Conservation (phyloP, 176 grass and related monocot species). For the Triticum timopheevii region DNA sequence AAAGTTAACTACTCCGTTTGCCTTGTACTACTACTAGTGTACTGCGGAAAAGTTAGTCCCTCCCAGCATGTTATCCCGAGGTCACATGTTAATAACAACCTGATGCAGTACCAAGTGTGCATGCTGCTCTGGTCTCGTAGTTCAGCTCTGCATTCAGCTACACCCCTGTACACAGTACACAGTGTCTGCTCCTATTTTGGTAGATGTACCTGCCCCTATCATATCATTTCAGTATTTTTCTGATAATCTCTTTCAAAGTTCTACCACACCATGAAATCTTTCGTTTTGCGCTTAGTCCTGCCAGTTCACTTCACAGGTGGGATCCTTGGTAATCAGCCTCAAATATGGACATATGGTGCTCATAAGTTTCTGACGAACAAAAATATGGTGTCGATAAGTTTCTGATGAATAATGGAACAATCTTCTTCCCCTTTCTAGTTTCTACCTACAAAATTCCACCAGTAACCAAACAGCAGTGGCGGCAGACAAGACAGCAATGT, state of each 20-base stretch:
- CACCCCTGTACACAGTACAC: slow-evolving; percentile 2
- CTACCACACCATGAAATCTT: no score
- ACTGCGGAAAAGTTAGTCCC: background rate
- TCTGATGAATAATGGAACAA: background rate
- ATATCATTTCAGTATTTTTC: background rate
- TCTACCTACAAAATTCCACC: background rate
- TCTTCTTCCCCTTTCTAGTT: background rate
- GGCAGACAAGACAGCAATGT: background rate
- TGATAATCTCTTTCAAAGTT: no score
- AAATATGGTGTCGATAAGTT: background rate
- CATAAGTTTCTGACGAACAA: no score
- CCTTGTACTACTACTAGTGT: background rate
- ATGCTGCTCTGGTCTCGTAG: background rate
- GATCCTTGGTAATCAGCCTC: no score
- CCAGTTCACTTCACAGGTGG: background rate
- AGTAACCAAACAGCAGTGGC: background rate
- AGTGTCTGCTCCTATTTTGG: background rate
- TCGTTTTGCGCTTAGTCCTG: background rate
- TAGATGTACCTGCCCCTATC: background rate
- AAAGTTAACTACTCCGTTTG: background rate
- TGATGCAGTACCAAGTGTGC: background rate
- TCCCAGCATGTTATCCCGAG: background rate
- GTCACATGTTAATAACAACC: slow-evolving; percentile 16
- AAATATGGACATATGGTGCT: no score
- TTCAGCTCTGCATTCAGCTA: background rate